A percentile compares a stretch with the other conserved stretches of the same genome.
Conservation (phyloP, 2,329 filamentous ascomycete species). For the Pochonia chlamydosporia region DNA sequence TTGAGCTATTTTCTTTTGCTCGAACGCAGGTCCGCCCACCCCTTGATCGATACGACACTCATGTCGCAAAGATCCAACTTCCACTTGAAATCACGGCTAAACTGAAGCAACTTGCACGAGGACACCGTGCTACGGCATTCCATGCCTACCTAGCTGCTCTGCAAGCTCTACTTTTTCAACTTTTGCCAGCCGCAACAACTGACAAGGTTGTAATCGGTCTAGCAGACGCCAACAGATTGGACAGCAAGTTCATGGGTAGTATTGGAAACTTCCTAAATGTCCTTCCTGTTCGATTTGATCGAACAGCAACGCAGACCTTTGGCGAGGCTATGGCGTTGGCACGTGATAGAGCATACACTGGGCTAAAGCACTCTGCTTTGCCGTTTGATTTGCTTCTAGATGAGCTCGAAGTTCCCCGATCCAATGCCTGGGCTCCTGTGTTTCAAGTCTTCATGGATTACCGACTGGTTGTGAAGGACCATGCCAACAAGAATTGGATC, state of each 20-base stretch:
- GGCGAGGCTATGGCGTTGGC: constrained; percentile 12
- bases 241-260: constrained; percentile 23
- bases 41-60: not conserved
- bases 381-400: constrained; percentile 41
- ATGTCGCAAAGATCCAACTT: constrained; percentile 13
- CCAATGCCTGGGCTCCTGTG: constrained; percentile 31
- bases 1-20: too few species aligned
- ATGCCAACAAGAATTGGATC: too few species aligned
- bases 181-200: constrained; percentile 21
- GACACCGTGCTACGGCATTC: constrained; percentile 23
- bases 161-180: constrained; percentile 28
- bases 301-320: constrained; percentile 17
- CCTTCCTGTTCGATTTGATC: constrained; percentile 33
- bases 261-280: constrained; percentile 45
- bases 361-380: constrained; percentile 16
- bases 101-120: constrained; percentile 17
- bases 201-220: constrained; percentile 42
- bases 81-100: constrained; percentile 11
- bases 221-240: constrained; percentile 37
- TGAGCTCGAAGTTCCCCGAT: constrained; percentile 33
- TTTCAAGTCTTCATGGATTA: constrained; percentile 42
- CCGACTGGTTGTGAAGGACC: not conserved
- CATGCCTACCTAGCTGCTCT: constrained; percentile 40
- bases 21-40: too few species aligned
- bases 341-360: constrained; percentile 26